These are phyloP conservation scores for Globisporangium abappressorium DNA, from an alignment of 352 stramenopile species.

Conservation along the genomic window DNA sequence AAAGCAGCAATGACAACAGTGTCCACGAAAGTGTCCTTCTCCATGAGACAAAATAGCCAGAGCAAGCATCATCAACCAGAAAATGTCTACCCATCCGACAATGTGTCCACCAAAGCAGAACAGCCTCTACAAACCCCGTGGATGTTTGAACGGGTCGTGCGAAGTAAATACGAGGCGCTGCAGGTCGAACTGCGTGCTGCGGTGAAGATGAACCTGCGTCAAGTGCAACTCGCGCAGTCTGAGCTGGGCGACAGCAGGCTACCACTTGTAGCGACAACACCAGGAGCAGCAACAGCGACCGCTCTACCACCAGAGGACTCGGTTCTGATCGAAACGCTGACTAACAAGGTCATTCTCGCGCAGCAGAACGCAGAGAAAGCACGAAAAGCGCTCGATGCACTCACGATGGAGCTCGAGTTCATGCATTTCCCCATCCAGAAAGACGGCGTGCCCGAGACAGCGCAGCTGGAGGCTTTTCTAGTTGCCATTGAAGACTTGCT, in stretches of 20 bases:
- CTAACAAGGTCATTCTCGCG: slow-evolving; percentile 45
- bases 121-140: slow-evolving; percentile 21
- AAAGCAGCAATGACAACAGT: not conserved
- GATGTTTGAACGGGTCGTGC: slow-evolving; percentile 52
- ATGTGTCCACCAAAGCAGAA: slow-evolving; percentile 1
- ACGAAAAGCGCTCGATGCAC: slow-evolving; percentile 22
- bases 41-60: not conserved
- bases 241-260: slow-evolving; percentile 24
- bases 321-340: slow-evolving; percentile 25
- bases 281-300: not conserved
- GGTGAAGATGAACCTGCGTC: slow-evolving; percentile 36
- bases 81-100: not conserved
- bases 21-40: slow-evolving; percentile 1
- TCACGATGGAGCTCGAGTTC: slow-evolving; percentile 52
- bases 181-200: slow-evolving; percentile 34
- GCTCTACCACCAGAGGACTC: slow-evolving; percentile 1
- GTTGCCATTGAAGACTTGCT: slow-evolving; percentile 43
- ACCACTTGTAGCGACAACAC: not conserved
- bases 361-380: slow-evolving; percentile 46
- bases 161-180: slow-evolving; percentile 41
- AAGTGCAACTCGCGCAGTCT: slow-evolving; percentile 36
- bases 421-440: slow-evolving; percentile 51
- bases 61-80: not conserved
- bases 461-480: slow-evolving; percentile 31
- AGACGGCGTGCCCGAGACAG: slow-evolving; percentile 24